These are phyloP conservation scores for Leishmania tropica DNA, from an alignment of 208 protist genomes.

Conservation along the genomic window DNA sequence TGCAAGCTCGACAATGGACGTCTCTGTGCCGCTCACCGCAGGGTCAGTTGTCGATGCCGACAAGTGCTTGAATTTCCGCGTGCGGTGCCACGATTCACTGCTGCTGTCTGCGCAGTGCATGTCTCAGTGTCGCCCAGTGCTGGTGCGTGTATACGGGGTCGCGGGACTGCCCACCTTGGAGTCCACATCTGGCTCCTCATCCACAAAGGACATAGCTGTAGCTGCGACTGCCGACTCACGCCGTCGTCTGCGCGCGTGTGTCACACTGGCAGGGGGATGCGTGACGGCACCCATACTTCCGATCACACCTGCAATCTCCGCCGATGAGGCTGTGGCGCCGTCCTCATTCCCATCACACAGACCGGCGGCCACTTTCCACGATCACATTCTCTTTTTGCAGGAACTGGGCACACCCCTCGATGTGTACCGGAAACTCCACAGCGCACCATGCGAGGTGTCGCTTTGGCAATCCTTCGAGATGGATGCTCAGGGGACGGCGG, in stretches of 20 bases:
- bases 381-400: slow-evolving; percentile 33
- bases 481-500: not conserved
- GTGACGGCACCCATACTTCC: not conserved
- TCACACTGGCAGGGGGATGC: slow-evolving; percentile 15
- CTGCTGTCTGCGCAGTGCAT: slow-evolving; percentile 21
- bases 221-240: slow-evolving; percentile 9
- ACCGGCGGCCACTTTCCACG: slow-evolving; percentile 5
- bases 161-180: slow-evolving; percentile 14
- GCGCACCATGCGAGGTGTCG: slow-evolving; percentile 28
- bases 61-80: slow-evolving; percentile 17
- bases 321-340: not conserved
- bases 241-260: slow-evolving; percentile 24
- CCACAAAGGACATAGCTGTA: not conserved
- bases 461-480: slow-evolving; percentile 36
- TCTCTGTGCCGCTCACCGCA: slow-evolving; percentile 9
- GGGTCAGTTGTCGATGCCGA: not conserved
- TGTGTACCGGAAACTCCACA: slow-evolving; percentile 32
- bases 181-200: not conserved
- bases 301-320: not conserved
- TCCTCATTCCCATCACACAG: not conserved
- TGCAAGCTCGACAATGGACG: slow-evolving; percentile 15
- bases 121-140: slow-evolving; percentile 26
- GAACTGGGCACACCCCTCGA: slow-evolving; percentile 31
- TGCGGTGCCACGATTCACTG: slow-evolving; percentile 24
- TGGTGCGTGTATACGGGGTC: slow-evolving; percentile 26